These are phyloP conservation scores for Miscanthus lutarioriparius DNA, from an alignment of 176 grass and related monocot genomes.

Conservation along the genomic window DNA sequence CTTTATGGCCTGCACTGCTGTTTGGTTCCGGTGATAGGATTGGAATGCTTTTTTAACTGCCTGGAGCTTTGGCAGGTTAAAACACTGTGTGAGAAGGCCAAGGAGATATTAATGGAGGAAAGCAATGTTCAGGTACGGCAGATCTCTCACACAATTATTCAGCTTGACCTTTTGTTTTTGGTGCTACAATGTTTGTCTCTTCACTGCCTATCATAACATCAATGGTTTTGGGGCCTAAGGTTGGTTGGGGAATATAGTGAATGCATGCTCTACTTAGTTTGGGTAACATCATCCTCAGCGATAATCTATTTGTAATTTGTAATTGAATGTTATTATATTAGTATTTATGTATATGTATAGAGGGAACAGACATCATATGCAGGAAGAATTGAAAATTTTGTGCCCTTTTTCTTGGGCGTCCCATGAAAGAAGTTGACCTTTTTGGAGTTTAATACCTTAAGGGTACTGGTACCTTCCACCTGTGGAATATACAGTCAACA, in stretches of 20 bases:
- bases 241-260: background rate
- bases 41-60: background rate
- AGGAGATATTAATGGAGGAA: slow-evolving; percentile 89
- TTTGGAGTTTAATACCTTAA: slow-evolving; percentile 2
- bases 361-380: background rate
- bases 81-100: slow-evolving; percentile 73
- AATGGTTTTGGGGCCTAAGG: background rate
- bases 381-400: background rate
- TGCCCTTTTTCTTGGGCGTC: background rate
- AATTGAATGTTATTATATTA: slow-evolving; percentile 17
- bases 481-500: background rate
- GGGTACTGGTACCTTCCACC: background rate
- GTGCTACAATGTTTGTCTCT: background rate
- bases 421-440: slow-evolving; percentile 24
- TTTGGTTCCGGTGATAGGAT: background rate
- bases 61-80: slow-evolving; percentile 47
- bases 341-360: slow-evolving; percentile 9
- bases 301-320: background rate
- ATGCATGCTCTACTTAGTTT: background rate
- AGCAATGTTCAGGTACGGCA: slow-evolving; percentile 76
- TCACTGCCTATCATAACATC: background rate
- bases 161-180: background rate
- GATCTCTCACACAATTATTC: slow-evolving; percentile 6
- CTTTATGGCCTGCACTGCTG: background rate
- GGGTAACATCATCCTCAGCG: background rate